These are phyloP conservation scores for Vicia sativa DNA, from an alignment of 306 rosid species.

Conservation along the genomic window DNA sequence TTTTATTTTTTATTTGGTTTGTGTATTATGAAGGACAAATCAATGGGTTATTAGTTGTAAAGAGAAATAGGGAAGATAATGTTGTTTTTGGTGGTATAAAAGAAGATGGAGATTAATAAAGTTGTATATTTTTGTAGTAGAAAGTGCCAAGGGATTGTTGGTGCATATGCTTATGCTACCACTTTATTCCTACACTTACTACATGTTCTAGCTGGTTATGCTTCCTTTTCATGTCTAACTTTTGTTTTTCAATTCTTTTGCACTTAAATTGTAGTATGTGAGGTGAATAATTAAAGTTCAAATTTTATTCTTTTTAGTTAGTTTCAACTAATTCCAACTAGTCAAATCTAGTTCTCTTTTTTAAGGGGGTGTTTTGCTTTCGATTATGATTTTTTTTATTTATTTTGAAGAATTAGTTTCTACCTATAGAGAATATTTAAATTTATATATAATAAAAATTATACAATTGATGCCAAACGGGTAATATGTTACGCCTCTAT, in stretches of 20 bases:
- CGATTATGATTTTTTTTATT: too few relatives aligned
- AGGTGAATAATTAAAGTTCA: slow-evolving; percentile 5
- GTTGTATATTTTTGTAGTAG: slow-evolving; percentile 26
- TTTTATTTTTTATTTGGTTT: not conserved
- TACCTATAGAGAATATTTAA: too few relatives aligned
- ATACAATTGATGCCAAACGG: too few relatives aligned
- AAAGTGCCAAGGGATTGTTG: slow-evolving; percentile 25
- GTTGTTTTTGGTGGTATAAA: slow-evolving; percentile 25
- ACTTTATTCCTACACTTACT: slow-evolving; percentile 43
- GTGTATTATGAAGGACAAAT: not conserved
- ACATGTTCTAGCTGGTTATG: slow-evolving; percentile 27
- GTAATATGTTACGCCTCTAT: too few relatives aligned
- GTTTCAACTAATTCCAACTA: slow-evolving; percentile 10
- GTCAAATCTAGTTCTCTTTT: not conserved
- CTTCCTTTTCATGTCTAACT: slow-evolving; percentile 3
- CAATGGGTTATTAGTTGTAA: slow-evolving; percentile 6
- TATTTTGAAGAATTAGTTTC: too few relatives aligned
- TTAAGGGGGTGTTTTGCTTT: too few relatives aligned
- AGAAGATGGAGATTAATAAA: slow-evolving; percentile 23
- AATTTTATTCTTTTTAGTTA: not conserved
- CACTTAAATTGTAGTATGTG: slow-evolving; percentile 11
- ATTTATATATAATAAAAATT: too few relatives aligned
- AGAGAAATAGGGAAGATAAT: not conserved
- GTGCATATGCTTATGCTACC: slow-evolving; percentile 32
- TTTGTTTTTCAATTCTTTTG: slow-evolving; percentile 23